Evolutionary conservation across 306 rosid species (phyloP), one percentile per base, ranked within the genome.

Genomic region (Coriaria nepalensis): DNA sequence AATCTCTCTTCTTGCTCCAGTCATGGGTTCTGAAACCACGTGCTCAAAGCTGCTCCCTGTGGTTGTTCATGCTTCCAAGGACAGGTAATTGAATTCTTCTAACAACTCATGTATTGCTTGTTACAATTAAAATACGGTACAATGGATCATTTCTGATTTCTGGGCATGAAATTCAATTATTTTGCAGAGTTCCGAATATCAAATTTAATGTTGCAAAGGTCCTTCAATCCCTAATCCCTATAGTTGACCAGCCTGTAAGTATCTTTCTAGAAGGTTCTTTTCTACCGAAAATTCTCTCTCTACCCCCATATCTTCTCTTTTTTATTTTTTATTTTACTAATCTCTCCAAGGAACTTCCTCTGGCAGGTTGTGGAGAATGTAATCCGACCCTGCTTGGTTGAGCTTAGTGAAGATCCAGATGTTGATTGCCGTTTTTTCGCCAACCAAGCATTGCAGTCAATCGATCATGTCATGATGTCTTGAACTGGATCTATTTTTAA

Each of bases 191-290:
- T 50, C 93, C 97, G 60, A 88, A 88, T 66, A 84, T 88, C 60
- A 88, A 83, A 80, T 88, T 88, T 69, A 88, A 88, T 53, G 95
- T 81, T 40, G 93, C 95, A 2, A 88, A 88, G 77, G 97, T 88
- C 69, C 67, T 88, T 39, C 84, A 84, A 69, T 78, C 93, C 40
- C 79, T 88, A 52, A 72, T 88, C 66, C 93, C 97, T 51, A 78
- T 81, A 10, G 95, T 88, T 11, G 97, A 88, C 61, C 97, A 81
- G 43, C 74, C 97, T 47, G 97, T 88, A 67, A 81, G 95, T 56
- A 55, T 61, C 60, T 20, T 1, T 20, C 29, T 20, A 3, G 29
- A 20, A 20, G 29, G 29, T 20, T 20, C 1, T 20, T 20, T 20
- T 20, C 29, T 20, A 20, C 29, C 29, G 29, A 20, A 20, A 20